Conservation (phyloP, 768 basidiomycete species). For the Suillus alpinus region DNA sequence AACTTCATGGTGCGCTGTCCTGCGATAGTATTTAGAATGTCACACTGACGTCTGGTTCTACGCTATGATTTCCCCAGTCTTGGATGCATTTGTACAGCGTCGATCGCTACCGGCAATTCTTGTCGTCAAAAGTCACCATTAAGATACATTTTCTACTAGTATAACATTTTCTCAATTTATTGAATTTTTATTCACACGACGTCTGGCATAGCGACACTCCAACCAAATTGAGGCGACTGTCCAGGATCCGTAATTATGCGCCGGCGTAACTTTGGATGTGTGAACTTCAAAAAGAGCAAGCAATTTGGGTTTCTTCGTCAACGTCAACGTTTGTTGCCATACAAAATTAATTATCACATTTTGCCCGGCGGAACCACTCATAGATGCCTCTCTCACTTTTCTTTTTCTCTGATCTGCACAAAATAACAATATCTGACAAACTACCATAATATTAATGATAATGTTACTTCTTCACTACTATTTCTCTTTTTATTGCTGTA, state of each 20-base stretch:
- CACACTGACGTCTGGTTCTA: background rate
- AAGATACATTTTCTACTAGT: background rate
- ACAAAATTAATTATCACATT: no score
- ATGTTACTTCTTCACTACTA: background rate
- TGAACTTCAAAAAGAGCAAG: no score
- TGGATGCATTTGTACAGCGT: background rate
- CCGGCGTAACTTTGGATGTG: no score
- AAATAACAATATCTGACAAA: background rate
- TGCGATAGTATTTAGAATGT: background rate
- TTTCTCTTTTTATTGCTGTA: background rate
- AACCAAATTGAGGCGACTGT: no score
- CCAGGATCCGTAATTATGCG: no score
- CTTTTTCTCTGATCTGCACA: no score
- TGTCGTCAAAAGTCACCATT: constrained; percentile 9
- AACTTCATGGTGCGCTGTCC: no score
- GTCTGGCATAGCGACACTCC: no score
- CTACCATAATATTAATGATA: background rate
- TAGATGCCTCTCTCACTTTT: background rate
- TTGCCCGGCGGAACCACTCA: no score
- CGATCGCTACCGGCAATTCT: background rate
- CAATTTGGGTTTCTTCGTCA: no score
- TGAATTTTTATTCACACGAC: background rate
- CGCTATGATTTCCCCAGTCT: background rate
- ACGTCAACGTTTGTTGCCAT: no score
- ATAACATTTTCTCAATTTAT: background rate